phyloP scores from a whole-genome alignment of 1,284 basidiomycete species.

The Cryptococcus maquisensis region DNA sequence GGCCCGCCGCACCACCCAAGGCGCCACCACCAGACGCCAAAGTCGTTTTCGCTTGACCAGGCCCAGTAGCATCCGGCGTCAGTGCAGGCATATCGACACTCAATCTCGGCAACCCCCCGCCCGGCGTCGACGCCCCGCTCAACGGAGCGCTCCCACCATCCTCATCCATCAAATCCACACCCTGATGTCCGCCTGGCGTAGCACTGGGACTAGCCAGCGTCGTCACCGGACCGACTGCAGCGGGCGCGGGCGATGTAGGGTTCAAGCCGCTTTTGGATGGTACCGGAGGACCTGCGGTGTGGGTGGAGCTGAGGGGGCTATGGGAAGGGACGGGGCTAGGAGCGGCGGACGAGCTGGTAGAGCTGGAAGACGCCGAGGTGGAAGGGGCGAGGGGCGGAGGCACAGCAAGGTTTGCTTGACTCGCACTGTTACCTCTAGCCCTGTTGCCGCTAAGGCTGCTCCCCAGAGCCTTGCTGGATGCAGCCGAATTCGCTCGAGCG shows the following conservation, averaged over 20 bases:
- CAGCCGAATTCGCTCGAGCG: constrained; percentile 13
- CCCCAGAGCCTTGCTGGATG: constrained; percentile 1
- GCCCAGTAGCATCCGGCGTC: neutral
- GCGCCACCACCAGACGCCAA: neutral
- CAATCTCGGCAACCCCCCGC: constrained; percentile 24
- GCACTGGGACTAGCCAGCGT: constrained; percentile 19
- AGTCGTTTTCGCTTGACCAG: neutral
- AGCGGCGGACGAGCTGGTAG: neutral
- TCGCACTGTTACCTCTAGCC: neutral
- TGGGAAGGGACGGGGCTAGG: neutral
- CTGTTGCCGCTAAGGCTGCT: constrained; percentile 6
- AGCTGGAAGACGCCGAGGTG: neutral
- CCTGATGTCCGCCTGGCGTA: neutral
- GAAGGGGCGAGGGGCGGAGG: neutral
- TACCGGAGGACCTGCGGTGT: neutral
- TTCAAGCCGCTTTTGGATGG: constrained; percentile 7
- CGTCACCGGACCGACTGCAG: constrained; percentile 20
- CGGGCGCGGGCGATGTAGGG: constrained; percentile 15
- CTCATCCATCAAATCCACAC: neutral
- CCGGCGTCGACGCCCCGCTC: neutral
- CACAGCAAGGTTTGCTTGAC: neutral
- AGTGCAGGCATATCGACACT: constrained; percentile 33
- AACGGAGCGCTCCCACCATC: neutral
- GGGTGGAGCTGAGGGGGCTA: constrained; percentile 1
- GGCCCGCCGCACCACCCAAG: constrained; percentile 4